Percentiles rank a stretch among this genome's conserved stretches.
Evolutionary conservation across 495 filamentous ascomycete genomes (phyloP).

Genomic region (Penicillium angulare): DNA sequence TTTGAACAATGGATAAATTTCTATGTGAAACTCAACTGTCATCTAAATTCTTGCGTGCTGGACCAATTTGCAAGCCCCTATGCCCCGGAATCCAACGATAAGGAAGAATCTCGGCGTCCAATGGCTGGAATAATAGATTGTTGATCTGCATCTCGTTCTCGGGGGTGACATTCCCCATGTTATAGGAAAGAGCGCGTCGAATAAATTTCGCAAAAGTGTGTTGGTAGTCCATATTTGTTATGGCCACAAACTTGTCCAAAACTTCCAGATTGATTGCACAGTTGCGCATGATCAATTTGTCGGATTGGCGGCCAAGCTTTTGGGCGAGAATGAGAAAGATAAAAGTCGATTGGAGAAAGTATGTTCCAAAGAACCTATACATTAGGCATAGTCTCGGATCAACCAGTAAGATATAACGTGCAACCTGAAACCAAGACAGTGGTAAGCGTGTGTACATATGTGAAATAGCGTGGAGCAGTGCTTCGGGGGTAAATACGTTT

Average conservation of each 20-base stretch:
- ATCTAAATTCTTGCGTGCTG: neutral
- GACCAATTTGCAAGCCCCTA: neutral
- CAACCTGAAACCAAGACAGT: neutral
- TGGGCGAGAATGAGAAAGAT: neutral
- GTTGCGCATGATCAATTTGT: neutral
- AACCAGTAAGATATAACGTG: neutral
- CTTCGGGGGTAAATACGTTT: neutral
- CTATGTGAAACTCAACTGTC: too few relatives aligned
- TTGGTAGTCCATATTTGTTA: slow-evolving; percentile 1
- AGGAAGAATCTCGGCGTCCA: neutral
- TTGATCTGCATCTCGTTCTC: neutral
- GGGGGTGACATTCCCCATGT: neutral
- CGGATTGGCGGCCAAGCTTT: neutral
- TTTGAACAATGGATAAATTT: too few relatives aligned
- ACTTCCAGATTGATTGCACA: neutral
- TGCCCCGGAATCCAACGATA: neutral
- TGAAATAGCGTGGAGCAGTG: neutral
- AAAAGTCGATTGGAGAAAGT: neutral
- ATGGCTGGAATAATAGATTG: neutral
- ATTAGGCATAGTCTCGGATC: neutral
- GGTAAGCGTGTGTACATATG: too few relatives aligned
- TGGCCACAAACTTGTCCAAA: neutral
- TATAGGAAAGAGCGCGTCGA: neutral
- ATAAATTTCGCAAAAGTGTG: slow-evolving; percentile 1
- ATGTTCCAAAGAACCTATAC: neutral